These are phyloP conservation scores for Pleurotus cornucopiae DNA, from an alignment of 768 basidiomycete species.

Conservation along the genomic window DNA sequence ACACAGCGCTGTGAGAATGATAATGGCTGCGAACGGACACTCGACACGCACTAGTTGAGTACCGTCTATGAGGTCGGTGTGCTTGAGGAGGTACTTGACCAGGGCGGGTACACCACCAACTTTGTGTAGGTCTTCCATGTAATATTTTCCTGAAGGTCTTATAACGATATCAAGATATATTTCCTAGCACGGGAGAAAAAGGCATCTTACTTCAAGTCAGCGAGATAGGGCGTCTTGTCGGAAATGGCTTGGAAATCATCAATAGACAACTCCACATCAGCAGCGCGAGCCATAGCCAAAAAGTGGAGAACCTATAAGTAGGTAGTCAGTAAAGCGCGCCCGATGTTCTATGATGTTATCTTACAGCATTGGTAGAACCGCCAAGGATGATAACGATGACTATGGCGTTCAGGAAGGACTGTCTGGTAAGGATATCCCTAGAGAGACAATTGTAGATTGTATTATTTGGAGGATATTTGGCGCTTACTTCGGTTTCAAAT, in stretches of 20 bases:
- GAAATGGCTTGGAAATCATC: constrained; percentile 85
- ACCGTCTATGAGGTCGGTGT: constrained; percentile 78
- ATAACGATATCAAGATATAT: background rate
- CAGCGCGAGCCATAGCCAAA: constrained; percentile 80
- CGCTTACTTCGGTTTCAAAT: constrained; percentile 72
- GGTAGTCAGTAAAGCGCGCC: background rate
- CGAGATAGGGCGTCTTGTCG: constrained; percentile 78
- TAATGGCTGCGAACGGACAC: no score
- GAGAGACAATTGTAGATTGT: background rate
- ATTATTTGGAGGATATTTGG: no score
- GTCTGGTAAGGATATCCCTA: constrained; percentile 63
- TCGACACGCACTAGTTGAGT: constrained; percentile 41
- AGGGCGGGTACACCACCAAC: constrained; percentile 84
- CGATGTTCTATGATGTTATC: constrained; percentile 13
- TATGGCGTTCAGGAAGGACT: constrained; percentile 82
- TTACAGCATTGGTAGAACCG: constrained; percentile 83
- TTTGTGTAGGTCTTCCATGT: constrained; percentile 87
- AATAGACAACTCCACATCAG: constrained; percentile 65
- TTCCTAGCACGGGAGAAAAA: background rate
- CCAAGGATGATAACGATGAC: constrained; percentile 75
- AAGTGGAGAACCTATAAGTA: constrained; percentile 69
- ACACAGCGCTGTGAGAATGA: background rate
- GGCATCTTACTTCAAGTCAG: constrained; percentile 65
- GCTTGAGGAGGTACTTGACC: constrained; percentile 76
- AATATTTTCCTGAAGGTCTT: constrained; percentile 81